Percentiles rank a stretch among this genome's conserved stretches.
Conservation (phyloP, 345 rosid genomes). For the Heritiera littoralis region DNA sequence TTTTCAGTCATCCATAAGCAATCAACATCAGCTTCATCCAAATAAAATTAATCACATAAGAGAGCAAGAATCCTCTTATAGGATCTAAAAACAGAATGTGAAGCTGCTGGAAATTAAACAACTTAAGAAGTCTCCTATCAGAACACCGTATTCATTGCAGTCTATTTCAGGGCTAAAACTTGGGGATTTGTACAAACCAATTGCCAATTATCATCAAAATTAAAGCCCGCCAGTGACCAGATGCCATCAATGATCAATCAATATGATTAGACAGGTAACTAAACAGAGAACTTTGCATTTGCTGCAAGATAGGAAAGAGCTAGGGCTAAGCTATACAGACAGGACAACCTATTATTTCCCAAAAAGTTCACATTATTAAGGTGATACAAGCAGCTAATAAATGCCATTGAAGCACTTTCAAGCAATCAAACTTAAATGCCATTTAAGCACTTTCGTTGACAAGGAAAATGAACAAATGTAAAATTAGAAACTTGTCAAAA, state of each 20-base stretch:
- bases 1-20: background rate
- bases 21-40: background rate
- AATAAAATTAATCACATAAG: conserved; percentile 3
- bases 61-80: background rate
- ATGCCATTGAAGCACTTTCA: background rate
- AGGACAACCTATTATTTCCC: background rate
- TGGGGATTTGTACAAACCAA: background rate
- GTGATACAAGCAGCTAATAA: background rate
- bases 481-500: background rate
- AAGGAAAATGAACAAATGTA: background rate
- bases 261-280: background rate
- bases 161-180: background rate
- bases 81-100: background rate
- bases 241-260: background rate
- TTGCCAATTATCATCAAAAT: background rate
- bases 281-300: conserved; percentile 1
- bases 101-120: background rate
- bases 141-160: background rate
- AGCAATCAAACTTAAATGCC: conserved; percentile 13
- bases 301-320: background rate
- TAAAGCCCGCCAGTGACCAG: background rate
- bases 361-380: background rate
- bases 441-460: background rate
- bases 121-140: background rate
- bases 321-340: background rate